A percentile compares a stretch with the other conserved stretches of the same genome.
Evolutionary conservation across 306 rosid species (phyloP).

Genomic region (Heteromeles arbutifolia): DNA sequence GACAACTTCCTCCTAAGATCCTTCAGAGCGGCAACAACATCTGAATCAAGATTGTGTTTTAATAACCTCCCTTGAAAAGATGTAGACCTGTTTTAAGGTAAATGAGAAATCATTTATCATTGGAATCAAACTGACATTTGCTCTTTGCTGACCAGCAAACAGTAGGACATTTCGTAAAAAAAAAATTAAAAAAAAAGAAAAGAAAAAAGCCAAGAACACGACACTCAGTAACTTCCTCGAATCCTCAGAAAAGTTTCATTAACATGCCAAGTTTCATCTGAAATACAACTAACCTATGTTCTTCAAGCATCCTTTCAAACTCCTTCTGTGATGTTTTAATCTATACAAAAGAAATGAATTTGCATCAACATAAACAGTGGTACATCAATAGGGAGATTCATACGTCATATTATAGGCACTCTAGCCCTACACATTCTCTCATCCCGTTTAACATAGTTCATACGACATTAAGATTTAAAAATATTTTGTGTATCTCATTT

Average conservation of each 20-base stretch:
- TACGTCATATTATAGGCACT: neutral
- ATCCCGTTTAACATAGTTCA: neutral
- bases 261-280: slow-evolving; percentile 16
- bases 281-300: slow-evolving; percentile 57
- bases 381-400: neutral
- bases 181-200: no score
- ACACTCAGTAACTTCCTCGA: neutral
- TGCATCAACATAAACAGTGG: neutral
- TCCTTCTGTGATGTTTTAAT: slow-evolving; percentile 80
- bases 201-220: no score
- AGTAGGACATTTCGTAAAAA: neutral
- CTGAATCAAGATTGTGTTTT: slow-evolving; percentile 84
- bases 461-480: neutral
- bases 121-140: neutral
- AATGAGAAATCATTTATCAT: neutral
- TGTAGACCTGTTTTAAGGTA: slow-evolving; percentile 43
- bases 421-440: neutral
- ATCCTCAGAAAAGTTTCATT: neutral
- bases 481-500: neutral
- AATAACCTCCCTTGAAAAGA: slow-evolving; percentile 76
- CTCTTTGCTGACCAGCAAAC: neutral
- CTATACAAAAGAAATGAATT: slow-evolving; percentile 30
- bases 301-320: slow-evolving; percentile 77
- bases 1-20: slow-evolving; percentile 61
- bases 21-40: slow-evolving; percentile 81